A percentile compares a stretch with the other conserved stretches of the same genome.
Evolutionary conservation across 108 stramenopile genomes (phyloP).

Genomic region (Skeletonema grethae): DNA sequence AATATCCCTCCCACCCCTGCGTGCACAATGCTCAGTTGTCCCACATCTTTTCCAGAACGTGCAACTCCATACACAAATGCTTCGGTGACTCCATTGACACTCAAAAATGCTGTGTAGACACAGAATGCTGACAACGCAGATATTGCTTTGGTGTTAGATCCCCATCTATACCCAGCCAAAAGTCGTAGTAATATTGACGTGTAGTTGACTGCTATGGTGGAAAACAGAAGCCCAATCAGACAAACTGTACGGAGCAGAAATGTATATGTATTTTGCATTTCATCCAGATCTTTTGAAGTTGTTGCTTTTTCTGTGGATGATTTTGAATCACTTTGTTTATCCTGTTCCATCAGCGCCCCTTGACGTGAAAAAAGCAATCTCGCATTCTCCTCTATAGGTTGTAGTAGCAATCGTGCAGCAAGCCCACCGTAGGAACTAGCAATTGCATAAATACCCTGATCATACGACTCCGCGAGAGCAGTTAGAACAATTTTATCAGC

Average conservation of each 20-base stretch:
- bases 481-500: conserved; percentile 83
- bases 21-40: conserved; percentile 64
- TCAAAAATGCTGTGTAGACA: conserved; percentile 90
- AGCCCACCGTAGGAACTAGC: conserved; percentile 71
- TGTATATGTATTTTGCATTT: conserved; percentile 50
- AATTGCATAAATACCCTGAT: conserved; percentile 89
- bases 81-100: conserved; percentile 94
- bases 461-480: conserved; percentile 59
- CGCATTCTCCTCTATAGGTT: conserved; percentile 90
- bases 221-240: conserved; percentile 78
- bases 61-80: conserved; percentile 91
- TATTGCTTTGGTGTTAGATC: conserved; percentile 67
- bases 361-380: conserved; percentile 79
- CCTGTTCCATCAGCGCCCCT: conserved; percentile 26
- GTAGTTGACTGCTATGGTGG: conserved; percentile 75
- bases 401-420: conserved; percentile 83
- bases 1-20: conserved; percentile 69
- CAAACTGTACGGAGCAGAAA: conserved; percentile 68
- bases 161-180: conserved; percentile 78
- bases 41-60: conserved; percentile 60
- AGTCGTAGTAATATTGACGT: conserved; percentile 69
- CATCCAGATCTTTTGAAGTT: not conserved
- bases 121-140: conserved; percentile 86
- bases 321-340: not conserved
- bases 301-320: not conserved